phyloP scores from a whole-genome alignment of 176 grass and related monocot species.

The Triticum monococcum region DNA sequence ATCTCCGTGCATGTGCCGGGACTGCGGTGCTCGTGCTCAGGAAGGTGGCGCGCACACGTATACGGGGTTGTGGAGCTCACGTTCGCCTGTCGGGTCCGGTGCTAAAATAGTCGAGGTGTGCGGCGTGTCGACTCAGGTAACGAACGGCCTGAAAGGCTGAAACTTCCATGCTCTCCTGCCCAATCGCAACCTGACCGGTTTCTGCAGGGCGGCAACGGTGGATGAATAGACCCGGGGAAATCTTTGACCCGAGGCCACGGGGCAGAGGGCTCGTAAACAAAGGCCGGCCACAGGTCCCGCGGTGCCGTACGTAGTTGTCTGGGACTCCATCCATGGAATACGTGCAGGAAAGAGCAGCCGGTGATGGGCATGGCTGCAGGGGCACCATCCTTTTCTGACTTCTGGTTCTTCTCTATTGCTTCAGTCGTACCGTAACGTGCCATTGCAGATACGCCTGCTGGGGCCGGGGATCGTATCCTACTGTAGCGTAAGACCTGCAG shows the following conservation, averaged over 20 bases:
- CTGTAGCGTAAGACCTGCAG: no score
- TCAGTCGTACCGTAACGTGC: neutral
- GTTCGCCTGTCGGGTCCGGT: neutral
- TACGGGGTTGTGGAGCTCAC: neutral
- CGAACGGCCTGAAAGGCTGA: slow-evolving; percentile 39
- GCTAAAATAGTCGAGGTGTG: neutral
- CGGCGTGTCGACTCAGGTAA: slow-evolving; percentile 17
- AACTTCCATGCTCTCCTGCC: slow-evolving; percentile 44
- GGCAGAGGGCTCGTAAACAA: neutral
- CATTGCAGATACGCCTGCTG: neutral
- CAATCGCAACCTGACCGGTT: neutral
- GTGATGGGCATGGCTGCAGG: neutral
- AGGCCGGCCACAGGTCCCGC: neutral
- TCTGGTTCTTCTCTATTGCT: neutral
- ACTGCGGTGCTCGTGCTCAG: neutral
- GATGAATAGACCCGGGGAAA: neutral
- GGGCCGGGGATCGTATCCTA: no score
- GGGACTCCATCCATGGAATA: neutral
- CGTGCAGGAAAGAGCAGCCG: neutral
- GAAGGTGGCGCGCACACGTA: neutral
- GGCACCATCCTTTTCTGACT: neutral
- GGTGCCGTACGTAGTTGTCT: neutral
- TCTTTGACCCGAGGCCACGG: slow-evolving; percentile 25
- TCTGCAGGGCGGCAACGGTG: neutral
- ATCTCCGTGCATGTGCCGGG: neutral